Conservation (phyloP, 2,329 filamentous ascomycete genomes). For the Diaporthe sp. region DNA sequence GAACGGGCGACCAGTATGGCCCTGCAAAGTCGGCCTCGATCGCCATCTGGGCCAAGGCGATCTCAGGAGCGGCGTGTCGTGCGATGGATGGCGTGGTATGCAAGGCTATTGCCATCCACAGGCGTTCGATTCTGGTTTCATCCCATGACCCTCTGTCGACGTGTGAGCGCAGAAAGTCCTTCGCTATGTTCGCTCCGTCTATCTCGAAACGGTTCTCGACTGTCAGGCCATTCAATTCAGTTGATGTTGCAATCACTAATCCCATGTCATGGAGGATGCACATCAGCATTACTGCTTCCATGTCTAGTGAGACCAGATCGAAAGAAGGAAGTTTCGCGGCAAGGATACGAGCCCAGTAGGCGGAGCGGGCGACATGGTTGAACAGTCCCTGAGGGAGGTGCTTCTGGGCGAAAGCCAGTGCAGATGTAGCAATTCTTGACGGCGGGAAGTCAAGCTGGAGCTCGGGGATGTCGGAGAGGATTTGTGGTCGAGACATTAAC, state of each 20-base stretch:
- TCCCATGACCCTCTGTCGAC: neutral
- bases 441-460: neutral
- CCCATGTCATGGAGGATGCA: constrained; percentile 1
- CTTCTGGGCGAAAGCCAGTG: neutral
- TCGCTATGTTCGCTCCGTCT: neutral
- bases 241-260: neutral
- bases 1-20: neutral
- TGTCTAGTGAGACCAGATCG: neutral
- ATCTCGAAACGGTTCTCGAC: neutral
- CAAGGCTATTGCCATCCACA: neutral
- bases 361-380: neutral
- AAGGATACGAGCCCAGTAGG: neutral
- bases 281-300: neutral
- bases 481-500: neutral
- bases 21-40: neutral
- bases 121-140: neutral
- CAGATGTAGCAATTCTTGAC: neutral
- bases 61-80: neutral
- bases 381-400: neutral
- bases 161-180: neutral
- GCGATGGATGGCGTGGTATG: constrained; percentile 5
- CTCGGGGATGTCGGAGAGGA: neutral
- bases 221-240: neutral
- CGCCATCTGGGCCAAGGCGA: neutral
- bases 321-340: neutral